Evolutionary conservation across 495 filamentous ascomycete species (phyloP).

Genomic region (Aspergillus sclerotiicarbonarius): DNA sequence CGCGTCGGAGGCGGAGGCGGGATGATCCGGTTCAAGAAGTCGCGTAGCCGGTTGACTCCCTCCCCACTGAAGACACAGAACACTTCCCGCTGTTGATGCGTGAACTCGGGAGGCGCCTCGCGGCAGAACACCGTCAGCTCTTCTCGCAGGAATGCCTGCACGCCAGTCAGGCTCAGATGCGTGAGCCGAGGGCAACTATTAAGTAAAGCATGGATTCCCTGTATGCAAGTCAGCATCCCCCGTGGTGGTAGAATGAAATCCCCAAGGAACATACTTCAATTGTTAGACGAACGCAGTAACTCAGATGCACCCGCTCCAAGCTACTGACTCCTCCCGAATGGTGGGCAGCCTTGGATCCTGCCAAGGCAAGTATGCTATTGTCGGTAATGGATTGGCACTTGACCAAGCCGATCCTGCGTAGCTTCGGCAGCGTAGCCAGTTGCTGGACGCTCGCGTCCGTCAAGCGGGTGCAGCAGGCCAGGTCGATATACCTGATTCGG

Average conservation of each 20-base stretch:
- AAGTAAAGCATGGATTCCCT: constrained; percentile 89
- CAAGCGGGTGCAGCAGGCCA: constrained; percentile 89
- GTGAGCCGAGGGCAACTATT: constrained; percentile 91
- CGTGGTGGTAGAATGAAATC: not conserved
- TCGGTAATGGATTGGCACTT: constrained; percentile 92
- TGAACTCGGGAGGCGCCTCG: constrained; percentile 88
- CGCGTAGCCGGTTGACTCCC: constrained; percentile 75
- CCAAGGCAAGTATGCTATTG: constrained; percentile 78
- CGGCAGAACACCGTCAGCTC: constrained; percentile 83
- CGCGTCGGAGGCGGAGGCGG: constrained; percentile 22
- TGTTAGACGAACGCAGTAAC: constrained; percentile 85
- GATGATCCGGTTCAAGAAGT: constrained; percentile 62
- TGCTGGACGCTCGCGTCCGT: constrained; percentile 85
- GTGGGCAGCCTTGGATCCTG: constrained; percentile 50
- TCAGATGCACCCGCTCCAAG: constrained; percentile 92
- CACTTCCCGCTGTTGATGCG: constrained; percentile 87
- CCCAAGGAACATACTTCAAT: constrained; percentile 59
- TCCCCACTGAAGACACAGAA: constrained; percentile 96
- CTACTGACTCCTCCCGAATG: constrained; percentile 53
- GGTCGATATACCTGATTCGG: constrained; percentile 93
- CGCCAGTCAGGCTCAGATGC: constrained; percentile 94
- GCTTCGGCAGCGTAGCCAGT: constrained; percentile 82
- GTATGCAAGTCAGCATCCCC: constrained; percentile 15
- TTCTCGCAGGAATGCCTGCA: constrained; percentile 70
- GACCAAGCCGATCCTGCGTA: constrained; percentile 90